These are phyloP conservation scores for Neurospora sp. DNA, from an alignment of 495 filamentous ascomycete species.

Conservation along the genomic window DNA sequence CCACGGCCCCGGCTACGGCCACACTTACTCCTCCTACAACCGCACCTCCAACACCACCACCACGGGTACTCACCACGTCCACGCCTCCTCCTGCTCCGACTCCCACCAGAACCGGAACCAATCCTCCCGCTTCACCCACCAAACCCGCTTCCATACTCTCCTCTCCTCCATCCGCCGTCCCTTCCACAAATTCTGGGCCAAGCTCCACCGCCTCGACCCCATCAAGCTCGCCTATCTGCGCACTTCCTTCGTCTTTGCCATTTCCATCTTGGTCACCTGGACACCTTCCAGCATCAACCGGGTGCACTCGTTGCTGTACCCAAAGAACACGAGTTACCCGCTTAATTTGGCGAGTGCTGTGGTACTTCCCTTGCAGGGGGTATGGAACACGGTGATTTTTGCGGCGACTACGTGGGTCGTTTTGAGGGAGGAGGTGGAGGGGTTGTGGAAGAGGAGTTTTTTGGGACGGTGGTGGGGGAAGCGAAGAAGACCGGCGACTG, in stretches of 20 bases:
- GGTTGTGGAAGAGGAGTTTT: neutral
- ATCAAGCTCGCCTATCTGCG: slow-evolving; percentile 69
- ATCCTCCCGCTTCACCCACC: slow-evolving; percentile 2
- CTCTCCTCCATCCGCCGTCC: slow-evolving; percentile 3
- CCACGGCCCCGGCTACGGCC: neutral
- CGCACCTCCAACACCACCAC: neutral
- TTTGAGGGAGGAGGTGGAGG: slow-evolving; percentile 20
- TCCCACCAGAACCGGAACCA: neutral
- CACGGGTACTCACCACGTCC: neutral
- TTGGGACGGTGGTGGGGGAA: neutral
- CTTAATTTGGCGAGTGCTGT: slow-evolving; percentile 62
- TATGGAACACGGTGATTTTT: slow-evolving; percentile 80
- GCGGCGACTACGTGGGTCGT: slow-evolving; percentile 44
- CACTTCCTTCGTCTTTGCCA: slow-evolving; percentile 71
- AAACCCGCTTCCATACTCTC: neutral
- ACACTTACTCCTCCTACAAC: neutral
- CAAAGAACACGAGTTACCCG: slow-evolving; percentile 46
- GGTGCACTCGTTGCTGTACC: slow-evolving; percentile 56
- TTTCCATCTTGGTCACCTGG: slow-evolving; percentile 74
- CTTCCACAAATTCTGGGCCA: slow-evolving; percentile 15
- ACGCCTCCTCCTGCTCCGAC: slow-evolving; percentile 14
- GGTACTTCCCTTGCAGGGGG: slow-evolving; percentile 74
- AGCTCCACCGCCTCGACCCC: slow-evolving; percentile 40
- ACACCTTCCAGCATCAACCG: slow-evolving; percentile 71
- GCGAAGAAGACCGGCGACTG: neutral